These are phyloP conservation scores for Casuarina equisetifolia DNA, from an alignment of 306 rosid genomes.

Conservation along the genomic window DNA sequence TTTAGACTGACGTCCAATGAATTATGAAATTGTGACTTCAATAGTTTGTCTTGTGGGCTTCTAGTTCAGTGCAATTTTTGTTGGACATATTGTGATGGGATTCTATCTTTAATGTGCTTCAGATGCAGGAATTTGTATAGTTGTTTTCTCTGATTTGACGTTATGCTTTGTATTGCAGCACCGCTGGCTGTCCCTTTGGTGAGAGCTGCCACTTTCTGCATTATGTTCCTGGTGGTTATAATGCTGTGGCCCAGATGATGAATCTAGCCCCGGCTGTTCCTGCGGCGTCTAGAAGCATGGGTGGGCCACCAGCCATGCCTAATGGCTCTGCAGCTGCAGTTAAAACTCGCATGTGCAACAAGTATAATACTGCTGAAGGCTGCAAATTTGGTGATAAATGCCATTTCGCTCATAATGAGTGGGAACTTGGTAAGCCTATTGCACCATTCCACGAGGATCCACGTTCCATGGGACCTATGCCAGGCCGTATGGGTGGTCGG, in stretches of 20 bases:
- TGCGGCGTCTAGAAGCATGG: conserved; percentile 56
- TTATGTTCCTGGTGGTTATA: conserved; percentile 88
- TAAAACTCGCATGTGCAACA: conserved; percentile 82
- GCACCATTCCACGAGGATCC: conserved; percentile 67
- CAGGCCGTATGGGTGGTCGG: conserved; percentile 49
- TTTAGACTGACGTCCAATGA: background rate
- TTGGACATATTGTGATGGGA: background rate
- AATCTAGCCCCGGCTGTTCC: conserved; percentile 64
- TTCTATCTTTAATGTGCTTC: background rate
- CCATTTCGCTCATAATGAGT: conserved; percentile 92
- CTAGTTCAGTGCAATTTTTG: background rate
- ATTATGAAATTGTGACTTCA: background rate
- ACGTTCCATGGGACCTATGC: conserved; percentile 50
- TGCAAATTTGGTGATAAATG: conserved; percentile 98
- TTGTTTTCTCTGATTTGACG: conserved; percentile 35
- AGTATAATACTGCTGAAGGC: conserved; percentile 77
- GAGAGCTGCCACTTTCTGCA: conserved; percentile 96
- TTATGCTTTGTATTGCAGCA: conserved; percentile 55
- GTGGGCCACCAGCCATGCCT: conserved; percentile 43
- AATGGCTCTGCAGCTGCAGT: conserved; percentile 65
- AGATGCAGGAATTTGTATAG: background rate
- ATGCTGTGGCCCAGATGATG: conserved; percentile 93
- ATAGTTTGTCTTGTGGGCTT: background rate
- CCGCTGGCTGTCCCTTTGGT: conserved; percentile 96
- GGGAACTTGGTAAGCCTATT: conserved; percentile 78